Base-by-base conservation (phyloP, 2,329 filamentous ascomycete species). In the Aspergillus glaucus region DNA sequence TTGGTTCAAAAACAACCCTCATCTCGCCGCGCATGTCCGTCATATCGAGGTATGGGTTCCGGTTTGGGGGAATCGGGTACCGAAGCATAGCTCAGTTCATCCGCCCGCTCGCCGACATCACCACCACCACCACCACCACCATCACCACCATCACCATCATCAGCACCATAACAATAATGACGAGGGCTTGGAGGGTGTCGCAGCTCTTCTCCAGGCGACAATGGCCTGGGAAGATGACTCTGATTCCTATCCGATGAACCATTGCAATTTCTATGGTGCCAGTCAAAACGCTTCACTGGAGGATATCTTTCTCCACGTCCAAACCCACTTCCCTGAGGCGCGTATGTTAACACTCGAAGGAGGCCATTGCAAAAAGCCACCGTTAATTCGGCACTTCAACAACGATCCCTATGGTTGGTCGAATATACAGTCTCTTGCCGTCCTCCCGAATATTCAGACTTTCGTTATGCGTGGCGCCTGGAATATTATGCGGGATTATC, bases 31-130 rank as follows among this genome's bases (percentile, higher is more conserved):
- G 7, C 81, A 87, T 56, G 81, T 89, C 51, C 83, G 82, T 55
- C 86, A 89, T 60, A 78, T 88, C 50, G 86, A 89, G 66, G 76
- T 88, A 39, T 89, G 86, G 85, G 86, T 89, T 53, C 86, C 86
- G 3, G 85, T 88, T 37, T 89, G 76, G 69, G 75, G 76, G 14
- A 70, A 86, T 58, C 78, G 84, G 55, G 56, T 60, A 3, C 51
- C 54, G 26, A 80, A 79, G 17, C 78, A 76, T 48, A 68, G 72
- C 8, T 68, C 75, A 4, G 65, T 48, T 36, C 54, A 61, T 19
- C 55, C 55, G 10, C 58, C 60, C 30, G 49, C 56, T 17, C 59
- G 62, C 34, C 60, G 64, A 12, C 50, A 46, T 12, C 50, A 55
- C 43, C 46, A 37, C 36, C 9, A 44, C 40, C 34, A 26, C 24